Evolutionary conservation across 2,329 filamentous ascomycete genomes (phyloP).

Genomic region (Aureobasidium lini): DNA sequence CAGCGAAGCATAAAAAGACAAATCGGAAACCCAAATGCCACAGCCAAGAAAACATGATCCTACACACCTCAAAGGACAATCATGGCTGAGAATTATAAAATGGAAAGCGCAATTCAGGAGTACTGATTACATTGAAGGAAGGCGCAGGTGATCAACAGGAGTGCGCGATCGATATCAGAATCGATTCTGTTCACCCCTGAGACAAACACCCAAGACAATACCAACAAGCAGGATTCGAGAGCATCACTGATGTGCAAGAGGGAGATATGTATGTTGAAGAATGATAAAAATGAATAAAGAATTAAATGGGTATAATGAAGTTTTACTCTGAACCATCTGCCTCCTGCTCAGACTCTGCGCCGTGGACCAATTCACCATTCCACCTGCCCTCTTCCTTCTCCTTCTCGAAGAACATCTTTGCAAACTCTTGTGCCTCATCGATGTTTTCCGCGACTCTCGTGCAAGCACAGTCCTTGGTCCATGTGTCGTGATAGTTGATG

Average conservation of each 20-base stretch:
- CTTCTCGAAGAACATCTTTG: constrained; percentile 9
- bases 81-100: neutral
- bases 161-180: neutral
- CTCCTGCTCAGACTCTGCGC: neutral
- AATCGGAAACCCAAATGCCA: too few species aligned
- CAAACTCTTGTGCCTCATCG: constrained; percentile 1
- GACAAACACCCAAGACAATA: too few species aligned
- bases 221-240: too few species aligned
- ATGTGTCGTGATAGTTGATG: constrained; percentile 12
- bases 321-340: neutral
- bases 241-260: too few species aligned
- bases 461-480: constrained; percentile 11
- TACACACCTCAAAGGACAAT: neutral
- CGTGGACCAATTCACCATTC: neutral
- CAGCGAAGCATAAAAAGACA: neutral
- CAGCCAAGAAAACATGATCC: too few species aligned
- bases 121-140: too few species aligned
- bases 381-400: constrained; percentile 3
- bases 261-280: neutral
- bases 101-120: too few species aligned
- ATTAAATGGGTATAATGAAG: constrained; percentile 1
- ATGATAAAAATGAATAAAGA: neutral
- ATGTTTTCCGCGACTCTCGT: constrained; percentile 4
- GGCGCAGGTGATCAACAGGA: neutral
- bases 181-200: neutral